Base-by-base conservation (phyloP, 352 stramenopile species). In the Phytophthora meadii region DNA sequence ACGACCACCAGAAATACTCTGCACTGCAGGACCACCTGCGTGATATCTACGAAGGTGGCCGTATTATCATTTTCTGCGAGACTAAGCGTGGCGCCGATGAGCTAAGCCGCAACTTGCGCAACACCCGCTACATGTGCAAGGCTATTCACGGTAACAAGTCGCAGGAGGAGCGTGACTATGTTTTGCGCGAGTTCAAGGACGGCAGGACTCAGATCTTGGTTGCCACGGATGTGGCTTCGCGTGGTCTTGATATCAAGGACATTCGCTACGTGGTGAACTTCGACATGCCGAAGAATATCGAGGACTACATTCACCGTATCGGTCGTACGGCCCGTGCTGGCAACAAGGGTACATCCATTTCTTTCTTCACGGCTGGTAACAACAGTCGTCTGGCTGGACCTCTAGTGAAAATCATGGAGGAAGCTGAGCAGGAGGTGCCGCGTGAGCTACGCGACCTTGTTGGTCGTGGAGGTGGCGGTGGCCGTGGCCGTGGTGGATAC, bases 221-320 rank as follows among this genome's bases (percentile, higher is more conserved):
- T 12, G 98, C 98, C 7, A 99, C 98, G 0, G 98, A 99, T 82
- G 98, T 99, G 14, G 98, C 98, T n/a, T 98, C 97, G 27, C 91
- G 98, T 68, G 98, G 98, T 75, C 77, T 99, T 24, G 98, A 99
- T 79, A 98, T 99, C 58, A 99, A 99, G 84, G 97, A 99, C 68
- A 99, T 99, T 67, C 85, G 89, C 51, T 98, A 98, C 75, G 98
- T 99, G 14, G 97, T 99, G 50, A 99, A 99, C 82, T 99, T 99
- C 70, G 96, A 99, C 76, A 98, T 99, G 76, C 97, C 98, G 41
- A 98, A 98, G 65, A 99, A 99, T 74, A 97, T 99, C 50, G 98
- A 99, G 68, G 95, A 97, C 72, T 99, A 99, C 79, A 97, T 99
- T 52, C 97, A 99, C 72, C 89, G 97, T 61, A 99, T 99, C 61